These are phyloP conservation scores for Rhodotorula babjevae DNA, from an alignment of 768 basidiomycete species.

Conservation along the genomic window DNA sequence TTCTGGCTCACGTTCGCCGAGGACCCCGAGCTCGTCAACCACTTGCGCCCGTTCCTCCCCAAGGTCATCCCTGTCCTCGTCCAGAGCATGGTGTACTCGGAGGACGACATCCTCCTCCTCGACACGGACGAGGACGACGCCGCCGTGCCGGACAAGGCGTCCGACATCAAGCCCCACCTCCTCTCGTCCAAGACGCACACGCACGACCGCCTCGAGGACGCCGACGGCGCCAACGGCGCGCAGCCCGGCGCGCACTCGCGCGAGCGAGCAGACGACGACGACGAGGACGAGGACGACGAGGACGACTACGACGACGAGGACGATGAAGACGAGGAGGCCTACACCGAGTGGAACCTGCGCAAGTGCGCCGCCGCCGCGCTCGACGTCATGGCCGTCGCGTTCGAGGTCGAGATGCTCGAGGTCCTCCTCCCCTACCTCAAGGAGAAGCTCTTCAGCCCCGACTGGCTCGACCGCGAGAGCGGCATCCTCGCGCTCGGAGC, in stretches of 20 bases:
- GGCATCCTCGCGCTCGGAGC: conserved; percentile 93
- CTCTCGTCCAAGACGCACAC: conserved; percentile 74
- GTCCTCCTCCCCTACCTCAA: conserved; percentile 84
- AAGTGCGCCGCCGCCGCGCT: conserved; percentile 97
- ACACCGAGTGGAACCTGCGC: conserved; percentile 96
- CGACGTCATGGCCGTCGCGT: conserved; percentile 91
- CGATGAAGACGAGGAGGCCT: conserved; percentile 92
- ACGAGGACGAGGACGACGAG: conserved; percentile 83
- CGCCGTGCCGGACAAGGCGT: conserved; percentile 82
- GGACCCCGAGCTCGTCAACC: conserved; percentile 76
- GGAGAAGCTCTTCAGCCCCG: conserved; percentile 82
- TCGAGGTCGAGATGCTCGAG: conserved; percentile 79
- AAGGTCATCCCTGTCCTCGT: conserved; percentile 92
- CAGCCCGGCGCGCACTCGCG: conserved; percentile 1
- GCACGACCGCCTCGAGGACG: conserved; percentile 63
- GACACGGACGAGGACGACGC: conserved; percentile 83
- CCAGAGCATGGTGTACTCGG: conserved; percentile 94
- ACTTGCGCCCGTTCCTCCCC: conserved; percentile 77
- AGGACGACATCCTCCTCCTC: conserved; percentile 90
- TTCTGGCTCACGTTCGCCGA: conserved; percentile 99
- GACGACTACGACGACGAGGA: conserved; percentile 81
- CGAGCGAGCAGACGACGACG: conserved; percentile 57
- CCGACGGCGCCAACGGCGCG: conserved; percentile 7
- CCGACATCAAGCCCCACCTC: conserved; percentile 93
- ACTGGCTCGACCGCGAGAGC: conserved; percentile 93